A percentile compares a stretch with the other conserved stretches of the same genome.
phyloP scores from a whole-genome alignment of 768 basidiomycete species.

The Crucibulum laeve region DNA sequence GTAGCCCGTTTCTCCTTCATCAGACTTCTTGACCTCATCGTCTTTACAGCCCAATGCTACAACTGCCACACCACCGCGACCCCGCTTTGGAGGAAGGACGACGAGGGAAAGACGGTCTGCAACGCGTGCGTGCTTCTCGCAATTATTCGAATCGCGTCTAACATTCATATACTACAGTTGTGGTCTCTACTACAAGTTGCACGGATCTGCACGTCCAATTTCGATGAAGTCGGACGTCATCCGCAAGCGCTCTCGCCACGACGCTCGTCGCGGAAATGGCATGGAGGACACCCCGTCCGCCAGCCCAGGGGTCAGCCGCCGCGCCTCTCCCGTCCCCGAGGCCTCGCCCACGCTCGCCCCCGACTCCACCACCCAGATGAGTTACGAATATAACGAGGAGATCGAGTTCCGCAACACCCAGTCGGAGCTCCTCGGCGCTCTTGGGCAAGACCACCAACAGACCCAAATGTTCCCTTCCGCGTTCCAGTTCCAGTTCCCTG shows the following conservation, averaged over 20 bases:
- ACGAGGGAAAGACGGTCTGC: slow-evolving; percentile 88
- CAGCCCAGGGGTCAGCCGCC: slow-evolving; percentile 70
- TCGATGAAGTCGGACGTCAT: slow-evolving; percentile 92
- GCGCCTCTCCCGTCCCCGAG: slow-evolving; percentile 63
- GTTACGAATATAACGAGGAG: slow-evolving; percentile 46
- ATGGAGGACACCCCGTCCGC: slow-evolving; percentile 69
- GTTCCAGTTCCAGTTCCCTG: slow-evolving; percentile 51
- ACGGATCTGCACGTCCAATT: slow-evolving; percentile 81
- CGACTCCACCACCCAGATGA: slow-evolving; percentile 60
- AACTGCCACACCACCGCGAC: slow-evolving; percentile 89
- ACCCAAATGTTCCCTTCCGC: slow-evolving; percentile 23
- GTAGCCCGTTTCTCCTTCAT: slow-evolving; percentile 21
- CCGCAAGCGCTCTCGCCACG: slow-evolving; percentile 81
- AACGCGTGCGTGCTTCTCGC: slow-evolving; percentile 62
- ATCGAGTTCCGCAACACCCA: slow-evolving; percentile 32
- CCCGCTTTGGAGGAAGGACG: slow-evolving; percentile 87
- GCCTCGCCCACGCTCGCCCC: slow-evolving; percentile 65
- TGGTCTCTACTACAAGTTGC: slow-evolving; percentile 81
- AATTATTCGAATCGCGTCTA: background rate
- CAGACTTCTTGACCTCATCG: slow-evolving; percentile 22
- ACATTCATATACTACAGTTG: slow-evolving; percentile 41
- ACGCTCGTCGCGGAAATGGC: slow-evolving; percentile 55
- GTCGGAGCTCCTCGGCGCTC: slow-evolving; percentile 49
- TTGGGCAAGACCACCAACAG: slow-evolving; percentile 26
- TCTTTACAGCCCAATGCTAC: slow-evolving; percentile 71